Evolutionary conservation across 139 green algal species (phyloP), one percentile per base, ranked within the genome.

Genomic region (Auxenochlorella pyrenoidosa): DNA sequence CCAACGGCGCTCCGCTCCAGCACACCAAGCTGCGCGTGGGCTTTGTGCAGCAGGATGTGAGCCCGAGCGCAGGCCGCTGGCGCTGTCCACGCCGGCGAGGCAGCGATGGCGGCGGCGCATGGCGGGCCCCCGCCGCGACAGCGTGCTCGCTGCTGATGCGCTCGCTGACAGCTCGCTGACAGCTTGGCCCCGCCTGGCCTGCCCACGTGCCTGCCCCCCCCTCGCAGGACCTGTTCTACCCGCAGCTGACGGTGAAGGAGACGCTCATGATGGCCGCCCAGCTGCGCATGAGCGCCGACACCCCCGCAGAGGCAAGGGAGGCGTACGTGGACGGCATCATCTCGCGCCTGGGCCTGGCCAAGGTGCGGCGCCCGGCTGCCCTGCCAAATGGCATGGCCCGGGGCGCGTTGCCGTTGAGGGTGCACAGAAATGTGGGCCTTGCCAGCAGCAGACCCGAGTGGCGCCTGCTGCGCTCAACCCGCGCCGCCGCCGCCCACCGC

Each of bases 41-140:
- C 5, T 98, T 97, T 87, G 96, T 99, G 22, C 92, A 96, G 82
- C 97, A 99, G 88, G 95, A 98, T n/a, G 54, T 63, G 54, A 63
- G 54, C 54, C 54, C 18, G 47, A 12, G 47, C n/a, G n/a, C n/a
- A n/a, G n/a, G n/a, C n/a, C n/a, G n/a, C n/a, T n/a, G n/a, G n/a
- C n/a, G n/a, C n/a, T n/a, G n/a, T n/a, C n/a, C n/a, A n/a, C n/a
- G n/a, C n/a, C n/a, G n/a, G n/a, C n/a, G n/a, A n/a, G n/a, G n/a
- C n/a, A n/a, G n/a, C n/a, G n/a, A n/a, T n/a, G n/a, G n/a, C n/a
- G n/a, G n/a, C n/a, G n/a, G n/a, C n/a, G n/a, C n/a, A n/a, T n/a
- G n/a, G n/a, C n/a, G n/a, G n/a, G n/a, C n/a, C n/a, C n/a, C n/a
- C n/a, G n/a, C n/a, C n/a, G 47, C 47, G 47, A 6, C 47, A 18